Evolutionary conservation across 495 filamentous ascomycete species (phyloP).

Genomic region (Viridothelium virens): DNA sequence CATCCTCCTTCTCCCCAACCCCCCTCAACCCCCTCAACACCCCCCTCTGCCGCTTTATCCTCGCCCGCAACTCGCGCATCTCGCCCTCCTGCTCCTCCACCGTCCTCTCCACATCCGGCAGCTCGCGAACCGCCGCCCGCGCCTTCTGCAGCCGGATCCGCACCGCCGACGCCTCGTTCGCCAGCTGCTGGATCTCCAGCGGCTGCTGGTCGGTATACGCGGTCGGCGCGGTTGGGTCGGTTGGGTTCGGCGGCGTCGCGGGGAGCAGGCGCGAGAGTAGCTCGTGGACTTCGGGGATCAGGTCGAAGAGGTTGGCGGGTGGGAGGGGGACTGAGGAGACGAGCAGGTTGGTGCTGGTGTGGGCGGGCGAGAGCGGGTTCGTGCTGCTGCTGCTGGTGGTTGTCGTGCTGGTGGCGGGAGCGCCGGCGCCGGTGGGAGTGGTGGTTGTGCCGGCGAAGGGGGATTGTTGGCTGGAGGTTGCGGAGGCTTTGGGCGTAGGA

Average conservation of each 20-base stretch:
- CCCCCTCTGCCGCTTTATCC: constrained; percentile 31
- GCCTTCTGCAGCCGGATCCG: constrained; percentile 77
- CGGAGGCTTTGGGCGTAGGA: constrained; percentile 24
- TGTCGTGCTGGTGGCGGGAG: constrained; percentile 15
- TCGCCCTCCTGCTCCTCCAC: constrained; percentile 73
- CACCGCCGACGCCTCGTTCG: constrained; percentile 61
- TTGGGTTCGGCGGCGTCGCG: constrained; percentile 23
- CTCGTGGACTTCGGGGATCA: constrained; percentile 70
- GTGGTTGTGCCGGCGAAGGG: constrained; percentile 27
- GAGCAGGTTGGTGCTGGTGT: constrained; percentile 39
- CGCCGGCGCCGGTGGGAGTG: constrained; percentile 45
- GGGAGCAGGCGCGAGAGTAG: constrained; percentile 66
- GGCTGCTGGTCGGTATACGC: constrained; percentile 28
- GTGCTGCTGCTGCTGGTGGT: constrained; percentile 20
- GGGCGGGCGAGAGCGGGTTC: constrained; percentile 20
- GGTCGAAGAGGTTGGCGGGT: constrained; percentile 62
- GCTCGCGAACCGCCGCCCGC: constrained; percentile 52
- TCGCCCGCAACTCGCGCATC: constrained; percentile 64
- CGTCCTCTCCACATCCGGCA: constrained; percentile 68
- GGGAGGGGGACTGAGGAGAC: constrained; percentile 45
- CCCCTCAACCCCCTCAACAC: constrained; percentile 36
- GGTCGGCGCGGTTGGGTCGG: constrained; percentile 20
- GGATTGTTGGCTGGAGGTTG: constrained; percentile 27
- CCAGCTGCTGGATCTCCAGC: constrained; percentile 70
- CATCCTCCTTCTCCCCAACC: constrained; percentile 76